Base-by-base conservation (phyloP, 2,329 filamentous ascomycete genomes). In the Dryadomyces quercus-mongolicae region DNA sequence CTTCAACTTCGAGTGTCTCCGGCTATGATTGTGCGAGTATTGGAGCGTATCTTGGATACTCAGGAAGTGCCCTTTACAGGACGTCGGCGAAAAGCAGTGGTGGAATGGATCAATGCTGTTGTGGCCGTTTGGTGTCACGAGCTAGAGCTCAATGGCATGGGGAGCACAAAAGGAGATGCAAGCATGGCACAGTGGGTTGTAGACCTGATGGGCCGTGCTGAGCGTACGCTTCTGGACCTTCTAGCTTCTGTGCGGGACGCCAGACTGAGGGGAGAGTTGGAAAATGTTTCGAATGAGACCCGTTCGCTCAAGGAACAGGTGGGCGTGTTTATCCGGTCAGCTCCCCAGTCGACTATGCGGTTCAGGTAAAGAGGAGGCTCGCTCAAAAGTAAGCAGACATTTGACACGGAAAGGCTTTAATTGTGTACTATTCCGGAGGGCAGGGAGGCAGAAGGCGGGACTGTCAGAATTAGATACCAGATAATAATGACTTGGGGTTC, bases 41-140 rank as follows among this genome's bases (percentile, higher is more conserved):
- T 82, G 6, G 79, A 82, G 66, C 70, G 69, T 46, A 72, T 81
- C 52, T 76, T 81, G 22, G 77, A 82, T 60, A 74, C 75, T 2
- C 78, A 82, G 59, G 78, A 81, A 61, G 72, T 77, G 46, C 78
- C 78, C 0, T 82, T 82, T 65, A 77, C 74, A 31, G 77, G 75
- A 43, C 67, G 70, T 31, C 64, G 67, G 38, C 71, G 77, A 52
- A 73, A 70, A 55, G 68, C 73, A 20, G 70, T 82, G 21, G 73
- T 80, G 44, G 76, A 80, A 64, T 76, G 78, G 66, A 77, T 81
- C 59, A 67, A 71, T 42, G 71, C 70, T 51, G 71, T 71, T 1
- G 70, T 79, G 12, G 70, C 71, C 53, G 67, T 69, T 54, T 79
- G 76, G 76, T 69, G 72, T 15, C 68, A 70, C 22, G 74, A 78